Percentiles rank a stretch among this genome's conserved stretches.
These are phyloP conservation scores for Scytalidium lignicola DNA, from an alignment of 2,329 filamentous ascomycete genomes.

Conservation along the genomic window DNA sequence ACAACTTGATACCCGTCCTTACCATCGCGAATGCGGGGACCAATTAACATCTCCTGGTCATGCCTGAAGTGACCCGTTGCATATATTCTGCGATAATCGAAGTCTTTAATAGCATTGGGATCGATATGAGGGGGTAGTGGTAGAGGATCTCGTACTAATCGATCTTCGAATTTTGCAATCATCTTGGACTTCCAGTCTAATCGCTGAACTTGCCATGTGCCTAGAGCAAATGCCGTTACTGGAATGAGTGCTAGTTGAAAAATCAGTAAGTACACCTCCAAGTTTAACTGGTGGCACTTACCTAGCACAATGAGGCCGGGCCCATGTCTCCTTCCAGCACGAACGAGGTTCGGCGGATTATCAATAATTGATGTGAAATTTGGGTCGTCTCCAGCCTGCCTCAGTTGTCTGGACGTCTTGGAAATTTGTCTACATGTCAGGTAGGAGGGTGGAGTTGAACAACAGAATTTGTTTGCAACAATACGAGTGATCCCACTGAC, in stretches of 20 bases:
- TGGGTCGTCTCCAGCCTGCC: slow-evolving; percentile 62
- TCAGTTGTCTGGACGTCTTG: slow-evolving; percentile 12
- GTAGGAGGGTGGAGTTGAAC: neutral
- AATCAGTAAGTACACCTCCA: neutral
- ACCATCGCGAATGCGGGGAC: slow-evolving; percentile 82
- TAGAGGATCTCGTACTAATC: slow-evolving; percentile 77
- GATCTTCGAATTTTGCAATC: slow-evolving; percentile 87
- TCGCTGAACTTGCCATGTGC: slow-evolving; percentile 92
- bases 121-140: slow-evolving; percentile 82
- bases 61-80: slow-evolving; percentile 72
- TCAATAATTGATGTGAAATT: slow-evolving; percentile 83
- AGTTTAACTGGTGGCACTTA: slow-evolving; percentile 28
- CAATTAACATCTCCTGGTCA: slow-evolving; percentile 94
- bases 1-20: slow-evolving; percentile 88
- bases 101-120: slow-evolving; percentile 74
- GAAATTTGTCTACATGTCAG: slow-evolving; percentile 21
- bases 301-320: slow-evolving; percentile 75
- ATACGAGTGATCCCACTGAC: neutral
- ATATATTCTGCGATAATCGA: slow-evolving; percentile 83
- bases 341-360: slow-evolving; percentile 75
- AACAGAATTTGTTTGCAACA: slow-evolving; percentile 1
- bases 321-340: slow-evolving; percentile 67
- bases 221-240: slow-evolving; percentile 81
- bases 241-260: slow-evolving; percentile 59
- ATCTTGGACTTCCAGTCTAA: slow-evolving; percentile 92